A percentile compares a stretch with the other conserved stretches of the same genome.
Evolutionary conservation across 23 red algal genomes (phyloP).

Genomic region (Cyanidioschyzon merolae): DNA sequence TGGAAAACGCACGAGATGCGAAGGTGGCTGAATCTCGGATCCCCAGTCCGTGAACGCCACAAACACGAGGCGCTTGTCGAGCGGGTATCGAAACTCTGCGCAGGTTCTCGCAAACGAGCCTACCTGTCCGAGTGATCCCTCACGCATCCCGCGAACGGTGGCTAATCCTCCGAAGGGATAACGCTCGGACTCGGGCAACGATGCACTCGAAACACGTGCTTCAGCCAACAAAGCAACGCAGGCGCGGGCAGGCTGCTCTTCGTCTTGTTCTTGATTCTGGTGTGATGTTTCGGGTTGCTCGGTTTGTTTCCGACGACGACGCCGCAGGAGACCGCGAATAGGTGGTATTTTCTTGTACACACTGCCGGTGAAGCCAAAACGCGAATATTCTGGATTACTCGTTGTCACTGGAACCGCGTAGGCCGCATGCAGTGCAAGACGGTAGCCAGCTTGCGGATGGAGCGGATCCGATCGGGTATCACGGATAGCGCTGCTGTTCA

Average conservation of each 20-base stretch:
- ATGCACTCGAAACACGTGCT: background rate
- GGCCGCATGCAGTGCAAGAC: background rate
- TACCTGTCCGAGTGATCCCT: background rate
- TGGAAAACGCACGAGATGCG: background rate
- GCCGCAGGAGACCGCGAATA: background rate
- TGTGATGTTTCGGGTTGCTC: background rate
- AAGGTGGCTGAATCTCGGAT: slow-evolving; percentile 22
- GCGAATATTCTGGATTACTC: slow-evolving; percentile 1
- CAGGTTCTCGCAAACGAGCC: slow-evolving; percentile 3
- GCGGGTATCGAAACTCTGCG: background rate
- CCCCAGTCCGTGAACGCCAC: slow-evolving; percentile 47
- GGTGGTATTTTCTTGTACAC: background rate
- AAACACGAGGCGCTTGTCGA: slow-evolving; percentile 31
- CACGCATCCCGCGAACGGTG: slow-evolving; percentile 16
- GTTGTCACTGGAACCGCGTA: background rate
- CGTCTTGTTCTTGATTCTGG: background rate
- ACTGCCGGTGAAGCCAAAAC: background rate
- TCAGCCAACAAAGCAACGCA: background rate
- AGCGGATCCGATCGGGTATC: background rate
- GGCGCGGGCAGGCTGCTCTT: background rate
- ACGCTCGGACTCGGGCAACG: slow-evolving; percentile 14
- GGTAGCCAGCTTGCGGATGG: background rate
- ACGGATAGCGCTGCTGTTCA: background rate
- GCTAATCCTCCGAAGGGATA: slow-evolving; percentile 22
- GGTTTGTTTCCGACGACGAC: background rate